phyloP scores from a whole-genome alignment of 2,329 filamentous ascomycete genomes.

The Cladosporium halotolerans region DNA sequence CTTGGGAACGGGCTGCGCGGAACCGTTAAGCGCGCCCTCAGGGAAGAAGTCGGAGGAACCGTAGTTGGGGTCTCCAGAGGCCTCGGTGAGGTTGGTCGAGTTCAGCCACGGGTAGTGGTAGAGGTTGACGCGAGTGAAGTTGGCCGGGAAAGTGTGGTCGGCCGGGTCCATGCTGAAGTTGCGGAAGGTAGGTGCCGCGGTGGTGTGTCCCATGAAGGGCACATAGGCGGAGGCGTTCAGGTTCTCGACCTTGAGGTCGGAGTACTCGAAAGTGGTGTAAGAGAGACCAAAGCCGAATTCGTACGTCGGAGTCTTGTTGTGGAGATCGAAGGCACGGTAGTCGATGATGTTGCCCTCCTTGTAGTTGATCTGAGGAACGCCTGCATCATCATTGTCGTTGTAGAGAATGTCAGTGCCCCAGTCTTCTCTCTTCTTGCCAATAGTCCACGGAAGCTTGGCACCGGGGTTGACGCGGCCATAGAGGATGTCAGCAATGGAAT shows the following conservation, averaged over 20 bases:
- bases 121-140: constrained; percentile 45
- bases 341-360: constrained; percentile 72
- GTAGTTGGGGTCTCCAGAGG: constrained; percentile 53
- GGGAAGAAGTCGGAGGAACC: constrained; percentile 59
- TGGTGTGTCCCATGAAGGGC: constrained; percentile 55
- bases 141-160: constrained; percentile 52
- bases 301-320: constrained; percentile 59
- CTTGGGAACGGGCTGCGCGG: constrained; percentile 50
- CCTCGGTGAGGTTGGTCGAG: constrained; percentile 49
- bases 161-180: constrained; percentile 54
- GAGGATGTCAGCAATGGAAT: constrained; percentile 67
- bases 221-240: constrained; percentile 45
- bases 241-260: constrained; percentile 50
- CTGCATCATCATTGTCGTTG: constrained; percentile 57
- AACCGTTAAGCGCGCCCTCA: constrained; percentile 48
- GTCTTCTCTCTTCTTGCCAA: constrained; percentile 58
- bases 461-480: constrained; percentile 70
- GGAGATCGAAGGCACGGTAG: constrained; percentile 56
- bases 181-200: constrained; percentile 56
- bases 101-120: constrained; percentile 68
- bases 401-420: constrained; percentile 61
- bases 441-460: constrained; percentile 70
- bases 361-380: constrained; percentile 63
- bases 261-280: constrained; percentile 70
- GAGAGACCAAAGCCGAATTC: constrained; percentile 73